phyloP scores from a whole-genome alignment of 371 early-diverging fungal species.

The Apophysomyces trapeziformis region DNA sequence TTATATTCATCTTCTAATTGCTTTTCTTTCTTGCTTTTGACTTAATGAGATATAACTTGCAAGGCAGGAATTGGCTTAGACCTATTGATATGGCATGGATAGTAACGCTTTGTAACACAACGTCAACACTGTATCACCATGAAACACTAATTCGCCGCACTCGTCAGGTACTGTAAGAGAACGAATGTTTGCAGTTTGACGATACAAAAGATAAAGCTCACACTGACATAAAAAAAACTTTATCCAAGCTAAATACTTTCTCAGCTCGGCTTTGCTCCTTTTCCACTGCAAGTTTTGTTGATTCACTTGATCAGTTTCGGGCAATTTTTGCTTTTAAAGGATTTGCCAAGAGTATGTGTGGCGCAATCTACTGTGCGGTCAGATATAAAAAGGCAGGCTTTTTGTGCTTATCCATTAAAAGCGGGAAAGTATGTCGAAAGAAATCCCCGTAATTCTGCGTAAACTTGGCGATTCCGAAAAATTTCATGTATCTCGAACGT shows the following conservation, averaged over 20 bases:
- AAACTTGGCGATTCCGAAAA: conserved; percentile 42
- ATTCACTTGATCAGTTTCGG: background rate
- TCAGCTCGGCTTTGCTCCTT: background rate
- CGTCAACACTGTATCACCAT: background rate
- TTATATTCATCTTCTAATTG: no score
- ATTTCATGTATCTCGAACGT: conserved; percentile 38
- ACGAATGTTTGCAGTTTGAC: no score
- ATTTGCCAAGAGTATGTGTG: background rate
- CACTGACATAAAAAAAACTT: no score
- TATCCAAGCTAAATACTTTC: no score
- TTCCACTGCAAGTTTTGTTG: background rate
- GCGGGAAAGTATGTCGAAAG: background rate
- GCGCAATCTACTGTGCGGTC: background rate
- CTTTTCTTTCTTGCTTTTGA: no score
- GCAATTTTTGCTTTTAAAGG: background rate
- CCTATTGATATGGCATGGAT: background rate
- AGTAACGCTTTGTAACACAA: background rate
- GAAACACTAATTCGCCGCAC: background rate
- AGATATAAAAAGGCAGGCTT: conserved; percentile 1
- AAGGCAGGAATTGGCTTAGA: no score
- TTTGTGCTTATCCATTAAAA: background rate
- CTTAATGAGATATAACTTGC: no score
- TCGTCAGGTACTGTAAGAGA: no score
- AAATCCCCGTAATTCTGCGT: background rate
- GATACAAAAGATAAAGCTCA: no score